Evolutionary conservation across 2,329 filamentous ascomycete genomes (phyloP).

Genomic region (Gaeumannomyces sp.): DNA sequence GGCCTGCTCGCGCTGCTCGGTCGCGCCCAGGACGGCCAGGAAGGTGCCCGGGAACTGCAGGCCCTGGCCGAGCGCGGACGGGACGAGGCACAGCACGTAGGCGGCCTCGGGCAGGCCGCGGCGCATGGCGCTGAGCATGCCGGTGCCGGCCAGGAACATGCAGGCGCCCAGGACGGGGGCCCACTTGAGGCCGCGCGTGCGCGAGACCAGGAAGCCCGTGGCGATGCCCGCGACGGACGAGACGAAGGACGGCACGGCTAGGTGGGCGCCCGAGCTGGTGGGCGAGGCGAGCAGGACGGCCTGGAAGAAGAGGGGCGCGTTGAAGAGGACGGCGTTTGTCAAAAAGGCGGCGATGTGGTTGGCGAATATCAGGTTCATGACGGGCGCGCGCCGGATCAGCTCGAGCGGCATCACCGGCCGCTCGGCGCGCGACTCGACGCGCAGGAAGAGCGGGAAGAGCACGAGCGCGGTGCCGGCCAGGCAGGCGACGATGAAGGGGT

Average conservation of each 20-base stretch:
- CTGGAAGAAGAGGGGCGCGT: slow-evolving; percentile 69
- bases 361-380: slow-evolving; percentile 51
- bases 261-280: slow-evolving; percentile 65
- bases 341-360: slow-evolving; percentile 48
- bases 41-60: slow-evolving; percentile 60
- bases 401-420: slow-evolving; percentile 56
- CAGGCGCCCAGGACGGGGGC: slow-evolving; percentile 46
- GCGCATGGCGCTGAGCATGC: slow-evolving; percentile 42
- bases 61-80: slow-evolving; percentile 52
- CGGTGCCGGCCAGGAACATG: slow-evolving; percentile 43
- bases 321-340: slow-evolving; percentile 52
- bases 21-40: slow-evolving; percentile 56
- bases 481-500: slow-evolving; percentile 49
- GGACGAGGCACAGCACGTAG: slow-evolving; percentile 53
- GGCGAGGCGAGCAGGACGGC: slow-evolving; percentile 64
- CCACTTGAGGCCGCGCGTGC: slow-evolving; percentile 53
- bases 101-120: slow-evolving; percentile 37
- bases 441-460: slow-evolving; percentile 44
- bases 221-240: slow-evolving; percentile 47
- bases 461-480: slow-evolving; percentile 39
- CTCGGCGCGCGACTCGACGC: slow-evolving; percentile 41
- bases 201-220: slow-evolving; percentile 58
- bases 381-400: slow-evolving; percentile 42
- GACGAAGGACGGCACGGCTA: slow-evolving; percentile 57
- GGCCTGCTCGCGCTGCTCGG: slow-evolving; percentile 55